Percentiles rank a stretch among this genome's conserved stretches.
Evolutionary conservation across 2,329 filamentous ascomycete species (phyloP).

Genomic region (Cercospora canescens): DNA sequence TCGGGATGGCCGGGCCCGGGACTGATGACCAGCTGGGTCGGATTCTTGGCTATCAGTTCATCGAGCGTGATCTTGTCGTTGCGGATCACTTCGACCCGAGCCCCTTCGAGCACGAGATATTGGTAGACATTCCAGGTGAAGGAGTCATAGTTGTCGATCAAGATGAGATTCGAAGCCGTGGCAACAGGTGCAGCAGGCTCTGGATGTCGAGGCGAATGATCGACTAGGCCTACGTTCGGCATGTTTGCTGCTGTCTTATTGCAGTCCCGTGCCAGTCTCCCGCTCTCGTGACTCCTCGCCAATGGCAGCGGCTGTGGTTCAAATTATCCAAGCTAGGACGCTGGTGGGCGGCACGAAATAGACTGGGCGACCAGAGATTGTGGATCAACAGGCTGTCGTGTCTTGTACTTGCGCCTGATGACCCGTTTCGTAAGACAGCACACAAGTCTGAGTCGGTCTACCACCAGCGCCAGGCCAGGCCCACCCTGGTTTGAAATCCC

Average conservation of each 20-base stretch:
- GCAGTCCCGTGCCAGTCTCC: background rate
- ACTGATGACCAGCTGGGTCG: conserved; percentile 92
- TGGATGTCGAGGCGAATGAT: conserved; percentile 86
- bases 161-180: conserved; percentile 83
- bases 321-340: too few species aligned
- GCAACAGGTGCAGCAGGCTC: conserved; percentile 70
- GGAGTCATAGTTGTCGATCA: conserved; percentile 99
- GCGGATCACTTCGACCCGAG: conserved; percentile 82
- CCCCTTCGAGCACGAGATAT: conserved; percentile 94
- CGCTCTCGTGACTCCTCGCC: background rate
- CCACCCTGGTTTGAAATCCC: background rate
- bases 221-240: conserved; percentile 53
- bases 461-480: background rate
- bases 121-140: conserved; percentile 99
- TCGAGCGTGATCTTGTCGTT: conserved; percentile 90
- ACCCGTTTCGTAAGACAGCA: background rate
- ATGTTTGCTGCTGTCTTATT: conserved; percentile 19
- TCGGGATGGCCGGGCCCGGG: conserved; percentile 91
- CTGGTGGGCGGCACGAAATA: too few species aligned
- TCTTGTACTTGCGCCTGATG: background rate
- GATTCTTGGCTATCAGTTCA: conserved; percentile 77
- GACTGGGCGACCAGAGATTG: too few species aligned
- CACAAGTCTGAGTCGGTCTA: background rate
- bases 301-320: background rate
- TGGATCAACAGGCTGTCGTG: background rate